Evolutionary conservation across 352 stramenopile genomes (phyloP), one percentile per base, ranked within the genome.

Genomic region (Globisporangium lucens): DNA sequence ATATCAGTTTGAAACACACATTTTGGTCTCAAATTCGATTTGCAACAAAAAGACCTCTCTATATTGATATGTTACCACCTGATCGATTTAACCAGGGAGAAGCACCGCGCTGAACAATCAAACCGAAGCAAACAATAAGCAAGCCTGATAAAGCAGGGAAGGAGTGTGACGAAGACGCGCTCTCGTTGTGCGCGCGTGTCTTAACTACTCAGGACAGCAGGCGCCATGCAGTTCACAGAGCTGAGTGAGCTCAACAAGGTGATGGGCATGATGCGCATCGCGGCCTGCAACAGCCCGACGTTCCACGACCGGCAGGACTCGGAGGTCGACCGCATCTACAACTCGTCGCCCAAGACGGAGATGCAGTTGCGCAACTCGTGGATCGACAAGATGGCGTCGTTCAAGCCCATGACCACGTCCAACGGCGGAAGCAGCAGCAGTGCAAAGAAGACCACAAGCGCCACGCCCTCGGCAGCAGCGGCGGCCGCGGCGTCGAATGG

Each of bases 251-350:
- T 96, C 4, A 92, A 90, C 74, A 80, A 89, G 66, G 75, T 94
- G 55, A 88, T 96, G 53, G 83, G 79, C 13, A 83, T 96, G 67
- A 90, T 94, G 86, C 83, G 89, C 43, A 72, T 94, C 24, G 75
- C 81, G 17, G 74, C 89, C 17, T 93, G 89, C 77, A 95, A 89
- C 68, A 96, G 89, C 71, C 89, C 89, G 17, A 93, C 85, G 46
- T 96, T 96, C 75, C 89, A 96, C 67, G 89, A 96, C 74, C 89
- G 89, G 0, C 87, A 94, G 70, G 89, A 96, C 81, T 96, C 89
- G 65, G 89, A 96, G 75, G 87, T 96, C 33, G 89, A 96, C 60
- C 87, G 87, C 56, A 94, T 96, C 69, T 96, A 91, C 76, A 96
- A 94, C 68, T 93, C 87, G 66, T 96, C 89, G 61, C 89, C 89